These are phyloP conservation scores for Globisporangium orthogonon DNA, from an alignment of 352 stramenopile genomes.

Conservation along the genomic window DNA sequence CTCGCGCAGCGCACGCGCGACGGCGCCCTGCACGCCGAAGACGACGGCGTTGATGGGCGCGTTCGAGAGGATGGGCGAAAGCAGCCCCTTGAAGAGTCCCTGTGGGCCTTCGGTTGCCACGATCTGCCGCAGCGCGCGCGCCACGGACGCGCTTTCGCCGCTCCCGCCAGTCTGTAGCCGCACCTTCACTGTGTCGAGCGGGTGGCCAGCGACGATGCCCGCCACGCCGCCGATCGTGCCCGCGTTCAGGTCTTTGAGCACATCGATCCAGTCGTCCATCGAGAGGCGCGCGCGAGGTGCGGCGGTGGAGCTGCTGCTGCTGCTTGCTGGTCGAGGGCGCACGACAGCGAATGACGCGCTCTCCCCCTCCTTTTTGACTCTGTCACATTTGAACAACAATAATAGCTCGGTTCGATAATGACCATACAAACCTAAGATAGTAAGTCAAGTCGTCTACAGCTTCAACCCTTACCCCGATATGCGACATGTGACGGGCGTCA, in stretches of 20 bases:
- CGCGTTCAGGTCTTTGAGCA: slow-evolving; percentile 79
- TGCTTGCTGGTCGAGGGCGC: too few species aligned
- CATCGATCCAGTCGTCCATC: slow-evolving; percentile 60
- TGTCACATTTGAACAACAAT: too few species aligned
- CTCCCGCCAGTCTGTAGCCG: slow-evolving; percentile 59
- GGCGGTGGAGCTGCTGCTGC: too few species aligned
- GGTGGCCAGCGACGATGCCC: slow-evolving; percentile 72
- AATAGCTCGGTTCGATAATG: too few species aligned
- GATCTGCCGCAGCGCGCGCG: slow-evolving; percentile 48
- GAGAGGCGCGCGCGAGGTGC: too few species aligned
- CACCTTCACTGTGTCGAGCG: slow-evolving; percentile 86
- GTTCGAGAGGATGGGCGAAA: slow-evolving; percentile 78
- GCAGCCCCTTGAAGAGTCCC: slow-evolving; percentile 67
- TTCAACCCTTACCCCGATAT: too few species aligned
- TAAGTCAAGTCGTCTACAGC: too few species aligned
- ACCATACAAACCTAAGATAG: too few species aligned
- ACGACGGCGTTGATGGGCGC: slow-evolving; percentile 83
- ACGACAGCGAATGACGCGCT: too few species aligned
- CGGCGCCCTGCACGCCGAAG: slow-evolving; percentile 69
- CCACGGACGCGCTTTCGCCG: slow-evolving; percentile 21
- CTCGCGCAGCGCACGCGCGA: slow-evolving; percentile 38
- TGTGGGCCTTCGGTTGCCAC: slow-evolving; percentile 43
- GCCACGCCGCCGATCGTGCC: slow-evolving; percentile 76
- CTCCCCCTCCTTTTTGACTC: too few species aligned
- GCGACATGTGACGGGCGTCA: too few species aligned